Percentiles rank a stretch among this genome's conserved stretches.
Evolutionary conservation across 2,329 filamentous ascomycete species (phyloP).

Genomic region (Fusarium secorum): DNA sequence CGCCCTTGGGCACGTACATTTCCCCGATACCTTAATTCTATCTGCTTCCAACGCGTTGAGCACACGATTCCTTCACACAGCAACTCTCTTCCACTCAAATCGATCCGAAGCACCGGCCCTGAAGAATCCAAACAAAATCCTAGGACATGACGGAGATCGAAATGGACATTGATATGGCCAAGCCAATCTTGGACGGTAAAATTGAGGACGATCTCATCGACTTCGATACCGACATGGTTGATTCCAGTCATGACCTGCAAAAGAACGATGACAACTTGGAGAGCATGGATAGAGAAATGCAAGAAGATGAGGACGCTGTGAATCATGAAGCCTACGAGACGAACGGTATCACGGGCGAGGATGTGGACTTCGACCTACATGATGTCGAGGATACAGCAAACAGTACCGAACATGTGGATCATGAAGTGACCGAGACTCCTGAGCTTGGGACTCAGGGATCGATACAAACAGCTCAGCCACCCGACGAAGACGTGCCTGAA

Average conservation of each 20-base stretch:
- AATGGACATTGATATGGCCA: slow-evolving; percentile 45
- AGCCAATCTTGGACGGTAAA: slow-evolving; percentile 36
- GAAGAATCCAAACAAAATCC: not conserved
- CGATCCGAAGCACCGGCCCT: not conserved
- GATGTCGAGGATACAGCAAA: slow-evolving; percentile 14
- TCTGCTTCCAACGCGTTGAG: not conserved
- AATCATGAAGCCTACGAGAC: slow-evolving; percentile 27
- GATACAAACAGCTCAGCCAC: slow-evolving; percentile 4
- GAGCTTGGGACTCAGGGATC: slow-evolving; percentile 15
- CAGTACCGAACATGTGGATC: slow-evolving; percentile 5
- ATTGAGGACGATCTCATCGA: slow-evolving; percentile 49
- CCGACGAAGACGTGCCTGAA: slow-evolving; percentile 1
- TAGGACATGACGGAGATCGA: slow-evolving; percentile 43
- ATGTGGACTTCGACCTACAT: slow-evolving; percentile 31
- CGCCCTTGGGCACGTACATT: not conserved
- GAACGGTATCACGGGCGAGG: slow-evolving; percentile 33
- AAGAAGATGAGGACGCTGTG: slow-evolving; percentile 32
- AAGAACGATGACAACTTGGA: slow-evolving; percentile 5
- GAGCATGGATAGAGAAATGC: slow-evolving; percentile 28
- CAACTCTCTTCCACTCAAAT: not conserved
- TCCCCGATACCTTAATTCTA: not conserved
- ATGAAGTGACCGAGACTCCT: slow-evolving; percentile 7
- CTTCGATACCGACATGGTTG: slow-evolving; percentile 49
- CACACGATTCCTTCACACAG: not conserved
- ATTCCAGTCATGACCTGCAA: slow-evolving; percentile 24